phyloP scores from a whole-genome alignment of 805 yeast species.

The Blastobotrys muscicola region DNA sequence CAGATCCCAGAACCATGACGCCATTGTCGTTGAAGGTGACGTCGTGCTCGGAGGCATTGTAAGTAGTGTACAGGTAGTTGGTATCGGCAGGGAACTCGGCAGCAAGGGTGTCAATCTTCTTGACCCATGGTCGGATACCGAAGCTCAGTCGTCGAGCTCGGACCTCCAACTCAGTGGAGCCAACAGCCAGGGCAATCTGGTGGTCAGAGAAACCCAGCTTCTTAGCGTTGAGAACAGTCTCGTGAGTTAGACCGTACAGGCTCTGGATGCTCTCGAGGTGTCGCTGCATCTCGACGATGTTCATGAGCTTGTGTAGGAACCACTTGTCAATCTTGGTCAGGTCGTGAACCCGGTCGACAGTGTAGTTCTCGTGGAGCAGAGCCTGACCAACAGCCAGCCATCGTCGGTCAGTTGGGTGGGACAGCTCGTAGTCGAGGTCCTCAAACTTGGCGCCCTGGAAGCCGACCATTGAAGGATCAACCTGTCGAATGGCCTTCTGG shows the following conservation, averaged over 20 bases:
- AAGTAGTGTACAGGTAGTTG: slow-evolving; percentile 90
- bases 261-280: slow-evolving; percentile 60
- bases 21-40: slow-evolving; percentile 82
- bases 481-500: slow-evolving; percentile 95
- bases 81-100: slow-evolving; percentile 99
- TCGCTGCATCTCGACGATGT: slow-evolving; percentile 82
- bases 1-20: slow-evolving; percentile 93
- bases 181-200: slow-evolving; percentile 77
- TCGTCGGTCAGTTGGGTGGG: slow-evolving; percentile 90
- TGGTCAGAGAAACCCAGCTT: slow-evolving; percentile 91
- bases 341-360: slow-evolving; percentile 89
- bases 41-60: slow-evolving; percentile 82
- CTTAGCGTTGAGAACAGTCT: slow-evolving; percentile 69
- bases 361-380: slow-evolving; percentile 76
- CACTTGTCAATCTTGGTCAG: slow-evolving; percentile 89
- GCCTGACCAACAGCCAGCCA: slow-evolving; percentile 99
- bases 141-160: slow-evolving; percentile 71
- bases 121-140: slow-evolving; percentile 85
- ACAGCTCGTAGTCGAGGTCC: slow-evolving; percentile 68
- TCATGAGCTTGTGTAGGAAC: slow-evolving; percentile 88
- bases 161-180: slow-evolving; percentile 66
- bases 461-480: slow-evolving; percentile 83
- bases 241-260: slow-evolving; percentile 52
- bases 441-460: slow-evolving; percentile 73
- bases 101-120: slow-evolving; percentile 93